Evolutionary conservation across 805 yeast genomes (phyloP).

Genomic region (Nakazawaea pomicola): DNA sequence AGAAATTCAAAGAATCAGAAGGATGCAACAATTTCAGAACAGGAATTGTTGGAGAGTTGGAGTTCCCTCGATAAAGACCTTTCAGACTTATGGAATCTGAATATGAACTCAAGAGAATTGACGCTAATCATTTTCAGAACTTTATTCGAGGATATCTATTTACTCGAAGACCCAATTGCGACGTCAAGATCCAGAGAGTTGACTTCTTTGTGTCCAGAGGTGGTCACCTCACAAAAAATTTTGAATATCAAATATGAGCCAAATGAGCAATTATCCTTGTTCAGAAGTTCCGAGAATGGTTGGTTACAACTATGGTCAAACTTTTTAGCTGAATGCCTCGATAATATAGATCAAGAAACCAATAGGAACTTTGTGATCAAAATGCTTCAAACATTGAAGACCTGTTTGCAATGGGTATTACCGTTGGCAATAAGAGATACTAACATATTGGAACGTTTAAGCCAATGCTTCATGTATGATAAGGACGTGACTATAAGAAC

Average conservation of each 20-base stretch:
- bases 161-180: conserved; percentile 89
- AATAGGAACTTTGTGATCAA: conserved; percentile 51
- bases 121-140: conserved; percentile 76
- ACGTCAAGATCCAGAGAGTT: conserved; percentile 71
- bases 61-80: conserved; percentile 77
- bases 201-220: conserved; percentile 78
- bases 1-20: conserved; percentile 25
- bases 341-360: conserved; percentile 26
- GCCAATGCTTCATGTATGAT: conserved; percentile 48
- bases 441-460: conserved; percentile 59
- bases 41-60: conserved; percentile 69
- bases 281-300: conserved; percentile 72
- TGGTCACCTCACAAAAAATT: conserved; percentile 66
- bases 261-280: conserved; percentile 54
- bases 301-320: conserved; percentile 83
- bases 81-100: conserved; percentile 66
- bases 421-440: conserved; percentile 68
- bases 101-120: conserved; percentile 64
- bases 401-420: conserved; percentile 87
- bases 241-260: conserved; percentile 60
- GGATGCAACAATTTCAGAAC: conserved; percentile 27
- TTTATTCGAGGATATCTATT: conserved; percentile 86
- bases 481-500: conserved; percentile 63
- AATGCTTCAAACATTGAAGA: conserved; percentile 76
- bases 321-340: conserved; percentile 41